Evolutionary conservation across 108 stramenopile species (phyloP), one percentile per base, ranked within the genome.

Genomic region (Cyclostephanos tholiformis): DNA sequence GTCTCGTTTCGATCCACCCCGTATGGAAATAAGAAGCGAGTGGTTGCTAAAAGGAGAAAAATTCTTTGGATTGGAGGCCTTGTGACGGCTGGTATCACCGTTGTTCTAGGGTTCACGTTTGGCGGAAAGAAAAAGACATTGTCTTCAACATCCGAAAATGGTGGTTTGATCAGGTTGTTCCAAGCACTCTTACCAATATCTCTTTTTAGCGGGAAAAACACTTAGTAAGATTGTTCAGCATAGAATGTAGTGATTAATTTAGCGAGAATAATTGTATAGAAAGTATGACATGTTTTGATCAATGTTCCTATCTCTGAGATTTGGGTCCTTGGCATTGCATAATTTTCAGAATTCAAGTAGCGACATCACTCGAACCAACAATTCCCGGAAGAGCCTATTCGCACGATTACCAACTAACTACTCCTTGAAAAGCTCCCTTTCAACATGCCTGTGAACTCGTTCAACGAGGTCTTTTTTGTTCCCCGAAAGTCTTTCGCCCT

Each of bases 21-120:
- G 12, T 86, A 88, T 53, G 88, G 87, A 51, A 88, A 91, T 57
- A 64, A 58, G 26, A 85, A 89, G 46, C 78, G 84, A 27, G 69
- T 71, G 38, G 84, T 87, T 35, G 84, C 88, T 30, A 72, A 75
- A 13, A 73, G 67, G 29, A 82, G 84, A 65, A 88, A 87, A 63
- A 72, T 86, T 62, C 69, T 93, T 43, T 93, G 88, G 92, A 63
- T 93, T 65, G 88, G 89, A 10, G 87, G 89, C 16, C 49, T 88
- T 26, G 85, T 91, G 9, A 83, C 88, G 61, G 92, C 86, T 6
- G 85, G 88, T 14, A 82, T 88, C 5, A 85, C 85, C 22, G 88
- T 87, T 32, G 89, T 88, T 41, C 86, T 80, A 71, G 80, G 74
- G 26, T 68, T 73, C 25, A 68, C 67, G 1, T 58, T 72, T 27